Base-by-base conservation (phyloP, 345 rosid species). In the Pugionium cornutum region DNA sequence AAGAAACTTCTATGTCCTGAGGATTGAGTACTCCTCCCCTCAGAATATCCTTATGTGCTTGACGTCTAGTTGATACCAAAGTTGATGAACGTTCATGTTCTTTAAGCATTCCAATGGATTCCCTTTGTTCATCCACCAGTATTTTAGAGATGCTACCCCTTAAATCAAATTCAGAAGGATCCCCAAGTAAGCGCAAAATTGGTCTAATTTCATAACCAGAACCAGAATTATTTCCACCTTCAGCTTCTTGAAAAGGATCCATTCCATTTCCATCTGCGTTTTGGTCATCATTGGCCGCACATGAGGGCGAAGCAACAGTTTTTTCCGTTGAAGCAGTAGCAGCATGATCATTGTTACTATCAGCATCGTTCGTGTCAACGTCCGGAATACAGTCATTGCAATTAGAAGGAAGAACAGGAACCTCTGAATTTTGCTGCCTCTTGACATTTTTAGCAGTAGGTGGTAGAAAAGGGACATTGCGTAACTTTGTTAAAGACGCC, bases 401-500 rank as follows among this genome's bases (percentile, higher is more conserved):
- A 42, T 74, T 80, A 61, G 97, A 72, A 55, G 87, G 85, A n/a
- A 78, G 69, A 39, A 78, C 61, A 26, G 95, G 76, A 51, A 73
- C 55, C 71, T 87, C 92, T 4, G 87, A 58, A 75, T 80, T 83
- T 64, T 79, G 82, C 75, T 82, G 91, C 30, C 70, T 63, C 43
- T 84, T 83, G 39, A 69, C 79, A 48, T 79, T 32, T 83, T 85
- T 87, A 7, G 80, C 68, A 59, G 83, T 77, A 26, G 90, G 83
- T 6, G 89, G 85, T 68, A 85, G 75, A 45, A 84, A 81, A 53
- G 85, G 79, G 56, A 81, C 71, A 61, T 84, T 80, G 27, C 67
- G 86, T 63, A 73, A 61, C 77, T 83, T 82, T 34, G 96, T 84
- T 56, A 92, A 78, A 73, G 95, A 92, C 34, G 97, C 92, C 73